Conservation (phyloP, 2,329 filamentous ascomycete genomes). For the Phaeomoniella chlamydospora region DNA sequence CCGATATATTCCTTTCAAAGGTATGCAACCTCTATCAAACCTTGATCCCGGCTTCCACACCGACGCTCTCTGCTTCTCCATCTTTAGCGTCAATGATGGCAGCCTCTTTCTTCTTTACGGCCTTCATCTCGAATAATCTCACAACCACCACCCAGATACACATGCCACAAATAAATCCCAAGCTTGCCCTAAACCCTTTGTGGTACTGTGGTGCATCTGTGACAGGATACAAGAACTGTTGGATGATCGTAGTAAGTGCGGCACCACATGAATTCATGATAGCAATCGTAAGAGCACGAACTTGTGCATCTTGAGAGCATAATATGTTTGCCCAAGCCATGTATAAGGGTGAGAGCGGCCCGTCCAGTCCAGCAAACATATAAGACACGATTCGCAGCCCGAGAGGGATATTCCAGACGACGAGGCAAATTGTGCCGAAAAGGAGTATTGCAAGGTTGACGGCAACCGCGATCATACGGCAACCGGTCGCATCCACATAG, state of each 20-base stretch:
- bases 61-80: not conserved
- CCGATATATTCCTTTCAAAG: too few species aligned
- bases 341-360: constrained; percentile 20
- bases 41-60: constrained; percentile 1
- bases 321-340: constrained; percentile 21
- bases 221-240: constrained; percentile 19
- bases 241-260: constrained; percentile 16
- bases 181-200: constrained; percentile 16
- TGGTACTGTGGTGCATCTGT: constrained; percentile 17
- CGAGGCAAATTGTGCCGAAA: constrained; percentile 17
- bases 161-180: constrained; percentile 13
- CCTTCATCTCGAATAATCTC: constrained; percentile 8
- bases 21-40: constrained; percentile 1
- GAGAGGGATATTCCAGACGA: constrained; percentile 17
- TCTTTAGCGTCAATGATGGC: not conserved
- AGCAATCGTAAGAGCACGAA: constrained; percentile 19
- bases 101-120: not conserved
- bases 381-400: constrained; percentile 19
- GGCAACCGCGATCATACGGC: constrained; percentile 16
- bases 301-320: constrained; percentile 18
- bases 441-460: constrained; percentile 16
- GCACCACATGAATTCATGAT: constrained; percentile 21
- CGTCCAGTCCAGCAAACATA: constrained; percentile 20
- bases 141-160: constrained; percentile 12
- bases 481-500: constrained; percentile 18